Evolutionary conservation across 331 rosid species (phyloP).

Genomic region (Stylosanthes scabra): DNA sequence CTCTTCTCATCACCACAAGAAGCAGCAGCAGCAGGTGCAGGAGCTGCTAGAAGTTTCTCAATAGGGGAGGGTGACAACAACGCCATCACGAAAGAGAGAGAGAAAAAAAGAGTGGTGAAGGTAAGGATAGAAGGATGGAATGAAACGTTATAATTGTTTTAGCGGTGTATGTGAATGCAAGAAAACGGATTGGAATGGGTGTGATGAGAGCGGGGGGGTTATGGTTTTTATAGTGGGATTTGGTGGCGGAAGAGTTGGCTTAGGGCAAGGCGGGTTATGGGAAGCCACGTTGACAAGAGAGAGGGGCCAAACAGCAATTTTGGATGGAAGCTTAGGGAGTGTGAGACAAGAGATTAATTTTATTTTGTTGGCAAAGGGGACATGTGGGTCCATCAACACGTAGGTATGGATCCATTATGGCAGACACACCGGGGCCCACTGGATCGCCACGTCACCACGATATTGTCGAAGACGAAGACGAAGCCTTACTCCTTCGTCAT

Average conservation of each 20-base stretch:
- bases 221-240: no score
- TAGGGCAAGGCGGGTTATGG: slow-evolving; percentile 31
- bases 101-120: not conserved
- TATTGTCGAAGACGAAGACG: slow-evolving; percentile 12
- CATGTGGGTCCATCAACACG: slow-evolving; percentile 69
- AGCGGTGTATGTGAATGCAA: no score
- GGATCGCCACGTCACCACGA: slow-evolving; percentile 46
- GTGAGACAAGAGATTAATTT: slow-evolving; percentile 32
- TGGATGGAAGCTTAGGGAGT: slow-evolving; percentile 45
- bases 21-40: slow-evolving; percentile 32
- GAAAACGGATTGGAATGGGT: not conserved
- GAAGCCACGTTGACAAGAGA: not conserved
- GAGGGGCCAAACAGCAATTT: slow-evolving; percentile 21
- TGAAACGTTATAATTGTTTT: no score
- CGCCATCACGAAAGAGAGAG: slow-evolving; percentile 52
- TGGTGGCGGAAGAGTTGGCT: no score
- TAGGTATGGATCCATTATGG: slow-evolving; percentile 8
- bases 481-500: slow-evolving; percentile 30
- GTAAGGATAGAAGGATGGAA: no score
- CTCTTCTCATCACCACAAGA: slow-evolving; percentile 45
- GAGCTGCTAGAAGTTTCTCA: not conserved
- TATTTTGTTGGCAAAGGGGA: slow-evolving; percentile 42
- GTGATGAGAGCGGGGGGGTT: not conserved
- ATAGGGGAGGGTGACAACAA: slow-evolving; percentile 31
- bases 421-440: slow-evolving; percentile 63